Evolutionary conservation across 2,329 filamentous ascomycete species (phyloP).

Genomic region (Clonostachys rosea): DNA sequence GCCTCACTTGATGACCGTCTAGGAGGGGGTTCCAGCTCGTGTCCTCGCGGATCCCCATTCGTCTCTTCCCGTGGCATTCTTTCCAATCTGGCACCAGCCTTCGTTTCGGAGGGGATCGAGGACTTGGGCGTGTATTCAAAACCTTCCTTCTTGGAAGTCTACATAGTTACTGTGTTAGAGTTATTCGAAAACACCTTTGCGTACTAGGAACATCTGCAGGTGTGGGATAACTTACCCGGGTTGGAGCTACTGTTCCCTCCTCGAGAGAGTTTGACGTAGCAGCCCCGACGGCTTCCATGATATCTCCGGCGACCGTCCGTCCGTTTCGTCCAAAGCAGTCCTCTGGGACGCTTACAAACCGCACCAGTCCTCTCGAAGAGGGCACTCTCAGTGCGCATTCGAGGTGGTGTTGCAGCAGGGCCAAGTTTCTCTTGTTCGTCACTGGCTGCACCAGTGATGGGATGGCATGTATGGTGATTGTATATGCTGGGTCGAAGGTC

Average conservation of each 20-base stretch:
- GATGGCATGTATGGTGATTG: conserved; percentile 68
- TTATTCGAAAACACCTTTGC: neutral
- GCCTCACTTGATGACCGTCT: neutral
- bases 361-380: conserved; percentile 64
- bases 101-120: too few species aligned
- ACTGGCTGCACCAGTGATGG: conserved; percentile 64
- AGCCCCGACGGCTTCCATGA: conserved; percentile 33
- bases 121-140: too few species aligned
- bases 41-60: too few species aligned
- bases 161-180: conserved; percentile 3
- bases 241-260: neutral
- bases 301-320: conserved; percentile 63
- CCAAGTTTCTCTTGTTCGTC: conserved; percentile 77
- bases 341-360: conserved; percentile 66
- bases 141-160: neutral
- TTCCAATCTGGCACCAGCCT: too few species aligned
- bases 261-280: neutral
- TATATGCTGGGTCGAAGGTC: conserved; percentile 75
- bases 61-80: too few species aligned
- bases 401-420: conserved; percentile 73
- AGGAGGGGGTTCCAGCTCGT: too few species aligned
- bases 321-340: conserved; percentile 69
- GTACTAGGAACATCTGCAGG: neutral
- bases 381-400: conserved; percentile 64
- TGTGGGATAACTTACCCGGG: too few species aligned